Base-by-base conservation (phyloP, 768 basidiomycete species). In the Podaxis rugospora region DNA sequence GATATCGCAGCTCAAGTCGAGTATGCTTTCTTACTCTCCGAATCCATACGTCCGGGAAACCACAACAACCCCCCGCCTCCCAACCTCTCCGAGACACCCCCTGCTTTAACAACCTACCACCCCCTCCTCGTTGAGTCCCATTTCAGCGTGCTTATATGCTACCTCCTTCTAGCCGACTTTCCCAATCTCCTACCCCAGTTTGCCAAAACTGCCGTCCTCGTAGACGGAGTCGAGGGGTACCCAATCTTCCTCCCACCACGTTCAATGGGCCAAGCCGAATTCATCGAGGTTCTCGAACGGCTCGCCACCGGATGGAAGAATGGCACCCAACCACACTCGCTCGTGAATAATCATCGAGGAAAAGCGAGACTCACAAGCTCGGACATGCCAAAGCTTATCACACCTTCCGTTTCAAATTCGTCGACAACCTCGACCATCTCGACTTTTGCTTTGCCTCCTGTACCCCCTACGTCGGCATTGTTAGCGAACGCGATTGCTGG, bases 211-310 rank as follows among this genome's bases (percentile, higher is more conserved):
- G 87, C 90, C 0, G 73, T 80, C 11, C 74, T 92, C 25, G 84
- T 94, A 6, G 90, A 94, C 62, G 88, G 89, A 1, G 79, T 94
- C 42, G 93, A 94, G 69, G 92, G 93, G 0, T 93, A 92, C 71
- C 93, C 93, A 6, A 80, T 95, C 51, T 95, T 95, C 72, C 76
- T 92, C 0, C 90, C 92, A 7, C 90, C 93, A 13, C 79, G 93
- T 35, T 92, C 91, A 11, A 92, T 94, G 88, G 86, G 89, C 0
- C 93, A 95, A 68, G 92, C 92, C 9, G 92, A 95, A 73, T 94
- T 93, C 65, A 76, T 92, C 61, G 93, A 95, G 71, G 79, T 92
- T 6, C 77, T 94, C 59, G 92, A 94, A 66, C 83, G 93, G 9
- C 83, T 95, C 46, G 87, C 90, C 0, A 73, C 80, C 7, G 88